Evolutionary conservation across 1,139 yeast species (phyloP).

Genomic region (Lodderomyces theae): DNA sequence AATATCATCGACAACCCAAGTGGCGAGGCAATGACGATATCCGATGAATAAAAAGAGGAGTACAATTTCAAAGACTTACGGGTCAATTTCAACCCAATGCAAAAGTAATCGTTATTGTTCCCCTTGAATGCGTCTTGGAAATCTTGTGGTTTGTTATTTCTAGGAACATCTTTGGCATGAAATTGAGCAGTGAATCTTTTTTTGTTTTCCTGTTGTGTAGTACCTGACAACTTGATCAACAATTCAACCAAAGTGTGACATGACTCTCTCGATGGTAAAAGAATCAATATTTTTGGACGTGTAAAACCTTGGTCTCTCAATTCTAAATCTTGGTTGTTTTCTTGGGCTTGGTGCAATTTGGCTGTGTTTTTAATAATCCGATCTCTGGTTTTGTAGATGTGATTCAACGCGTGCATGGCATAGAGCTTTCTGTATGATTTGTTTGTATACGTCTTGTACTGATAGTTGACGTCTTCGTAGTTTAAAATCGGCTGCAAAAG

Average conservation of each 20-base stretch:
- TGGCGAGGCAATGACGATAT: constrained; percentile 87
- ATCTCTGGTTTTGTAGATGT: constrained; percentile 82
- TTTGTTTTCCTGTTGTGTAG: constrained; percentile 76
- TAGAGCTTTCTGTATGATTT: constrained; percentile 62
- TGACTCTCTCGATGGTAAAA: constrained; percentile 81
- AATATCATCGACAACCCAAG: constrained; percentile 82
- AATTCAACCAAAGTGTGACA: constrained; percentile 70
- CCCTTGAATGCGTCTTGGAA: constrained; percentile 81
- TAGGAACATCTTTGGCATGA: constrained; percentile 52
- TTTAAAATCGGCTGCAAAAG: constrained; percentile 61
- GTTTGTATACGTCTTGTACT: constrained; percentile 43
- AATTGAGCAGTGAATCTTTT: constrained; percentile 74
- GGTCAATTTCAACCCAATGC: constrained; percentile 84
- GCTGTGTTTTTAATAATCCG: constrained; percentile 71
- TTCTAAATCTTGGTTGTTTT: constrained; percentile 53
- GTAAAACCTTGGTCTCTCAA: constrained; percentile 93
- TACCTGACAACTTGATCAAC: constrained; percentile 61
- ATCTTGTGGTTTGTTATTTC: constrained; percentile 73
- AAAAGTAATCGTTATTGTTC: constrained; percentile 87
- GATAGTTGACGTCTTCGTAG: constrained; percentile 70
- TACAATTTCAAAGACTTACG: constrained; percentile 82
- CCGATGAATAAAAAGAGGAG: constrained; percentile 81
- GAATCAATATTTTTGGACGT: constrained; percentile 79
- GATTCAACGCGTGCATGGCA: constrained; percentile 73
- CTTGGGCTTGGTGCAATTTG: constrained; percentile 47